Evolutionary conservation across 768 basidiomycete genomes (phyloP).

Genomic region (Leccinum boreale): DNA sequence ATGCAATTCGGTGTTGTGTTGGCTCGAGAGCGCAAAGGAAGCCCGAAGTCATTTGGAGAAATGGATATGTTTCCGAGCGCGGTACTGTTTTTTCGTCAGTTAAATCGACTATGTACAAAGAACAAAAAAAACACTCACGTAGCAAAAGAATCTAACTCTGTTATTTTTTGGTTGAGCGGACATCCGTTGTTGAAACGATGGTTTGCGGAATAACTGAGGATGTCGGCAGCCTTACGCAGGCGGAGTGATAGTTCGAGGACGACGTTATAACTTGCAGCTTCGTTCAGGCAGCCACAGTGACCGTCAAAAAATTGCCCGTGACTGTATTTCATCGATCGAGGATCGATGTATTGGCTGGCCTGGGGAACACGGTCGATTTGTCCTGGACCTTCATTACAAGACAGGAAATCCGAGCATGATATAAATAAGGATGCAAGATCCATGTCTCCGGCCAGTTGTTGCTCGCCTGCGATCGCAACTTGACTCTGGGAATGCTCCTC

Average conservation of each 20-base stretch:
- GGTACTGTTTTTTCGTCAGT: slow-evolving; percentile 32
- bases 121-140: slow-evolving; percentile 38
- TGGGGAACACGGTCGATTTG: slow-evolving; percentile 7
- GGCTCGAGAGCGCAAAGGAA: slow-evolving; percentile 14
- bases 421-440: slow-evolving; percentile 43
- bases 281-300: slow-evolving; percentile 59
- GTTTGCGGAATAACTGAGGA: slow-evolving; percentile 46
- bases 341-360: slow-evolving; percentile 3
- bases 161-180: slow-evolving; percentile 42
- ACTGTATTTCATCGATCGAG: slow-evolving; percentile 14
- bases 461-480: slow-evolving; percentile 22
- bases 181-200: slow-evolving; percentile 35
- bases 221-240: slow-evolving; percentile 56
- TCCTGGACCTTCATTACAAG: slow-evolving; percentile 12
- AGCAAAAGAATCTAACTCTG: slow-evolving; percentile 49
- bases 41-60: slow-evolving; percentile 25
- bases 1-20: slow-evolving; percentile 1
- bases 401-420: slow-evolving; percentile 27
- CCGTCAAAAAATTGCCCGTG: slow-evolving; percentile 22
- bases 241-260: slow-evolving; percentile 64
- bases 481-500: slow-evolving; percentile 40
- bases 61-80: slow-evolving; percentile 37
- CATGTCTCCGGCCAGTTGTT: slow-evolving; percentile 34
- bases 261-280: slow-evolving; percentile 51
- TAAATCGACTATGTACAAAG: neutral